These are phyloP conservation scores for Syzygium grande DNA, from an alignment of 345 rosid species.

Conservation along the genomic window DNA sequence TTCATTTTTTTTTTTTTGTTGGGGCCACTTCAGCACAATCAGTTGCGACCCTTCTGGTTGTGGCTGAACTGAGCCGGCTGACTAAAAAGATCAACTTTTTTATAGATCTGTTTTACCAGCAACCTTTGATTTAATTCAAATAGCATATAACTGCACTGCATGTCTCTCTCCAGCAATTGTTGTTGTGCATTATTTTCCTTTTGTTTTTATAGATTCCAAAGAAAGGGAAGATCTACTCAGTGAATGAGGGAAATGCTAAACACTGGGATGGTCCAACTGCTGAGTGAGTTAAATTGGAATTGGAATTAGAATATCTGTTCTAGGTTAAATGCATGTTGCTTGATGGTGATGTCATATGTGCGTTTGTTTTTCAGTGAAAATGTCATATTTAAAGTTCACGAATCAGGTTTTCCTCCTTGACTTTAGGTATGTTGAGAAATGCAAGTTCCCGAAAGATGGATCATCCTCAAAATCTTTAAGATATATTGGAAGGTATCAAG, in stretches of 20 bases:
- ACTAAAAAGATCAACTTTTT: neutral
- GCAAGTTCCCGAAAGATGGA: conserved; percentile 95
- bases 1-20: neutral
- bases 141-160: neutral
- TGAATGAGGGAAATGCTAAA: conserved; percentile 96
- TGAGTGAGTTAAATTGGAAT: conserved; percentile 32
- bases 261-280: conserved; percentile 96
- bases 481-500: conserved; percentile 83
- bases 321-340: neutral
- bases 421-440: conserved; percentile 76
- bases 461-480: conserved; percentile 81
- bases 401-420: neutral
- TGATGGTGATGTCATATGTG: neutral
- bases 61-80: neutral
- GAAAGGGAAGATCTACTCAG: conserved; percentile 93
- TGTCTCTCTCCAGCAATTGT: neutral
- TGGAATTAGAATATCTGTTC: neutral
- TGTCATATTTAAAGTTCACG: neutral
- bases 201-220: conserved; percentile 55
- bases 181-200: neutral
- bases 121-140: neutral
- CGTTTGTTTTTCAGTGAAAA: neutral
- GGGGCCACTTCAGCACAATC: neutral
- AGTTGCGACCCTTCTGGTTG: neutral
- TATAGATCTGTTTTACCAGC: neutral